Evolutionary conservation across 805 yeast species (phyloP).

Genomic region (Ogataea methanolica): DNA sequence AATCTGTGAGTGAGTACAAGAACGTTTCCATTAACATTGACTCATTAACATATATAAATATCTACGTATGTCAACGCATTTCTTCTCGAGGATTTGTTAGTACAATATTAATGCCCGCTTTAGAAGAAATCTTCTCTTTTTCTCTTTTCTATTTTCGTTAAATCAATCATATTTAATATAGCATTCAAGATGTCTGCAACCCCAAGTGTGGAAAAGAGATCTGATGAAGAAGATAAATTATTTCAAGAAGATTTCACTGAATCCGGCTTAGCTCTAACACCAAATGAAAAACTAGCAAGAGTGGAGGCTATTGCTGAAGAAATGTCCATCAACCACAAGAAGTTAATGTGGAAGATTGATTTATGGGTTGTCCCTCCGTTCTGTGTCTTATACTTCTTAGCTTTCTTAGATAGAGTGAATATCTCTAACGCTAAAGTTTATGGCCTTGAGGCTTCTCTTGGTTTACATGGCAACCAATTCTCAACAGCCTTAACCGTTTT

Average conservation of each 20-base stretch:
- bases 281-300: slow-evolving; percentile 20
- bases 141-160: no score
- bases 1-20: no score
- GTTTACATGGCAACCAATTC: slow-evolving; percentile 54
- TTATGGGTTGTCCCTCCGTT: slow-evolving; percentile 72
- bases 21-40: no score
- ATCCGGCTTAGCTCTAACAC: slow-evolving; percentile 14
- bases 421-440: slow-evolving; percentile 77
- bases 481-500: slow-evolving; percentile 64
- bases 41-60: no score
- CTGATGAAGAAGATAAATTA: slow-evolving; percentile 12
- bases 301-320: slow-evolving; percentile 37
- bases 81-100: no score
- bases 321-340: slow-evolving; percentile 47
- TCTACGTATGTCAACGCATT: no score
- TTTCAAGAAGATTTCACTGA: slow-evolving; percentile 5
- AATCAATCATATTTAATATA: neutral
- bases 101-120: no score
- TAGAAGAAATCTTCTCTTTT: no score
- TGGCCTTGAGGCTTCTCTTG: slow-evolving; percentile 54
- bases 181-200: slow-evolving; percentile 12
- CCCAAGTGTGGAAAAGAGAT: slow-evolving; percentile 16
- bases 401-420: slow-evolving; percentile 78
- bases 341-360: slow-evolving; percentile 62
- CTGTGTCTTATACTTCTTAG: slow-evolving; percentile 65